These are phyloP conservation scores for Fonsecaea monophora DNA, from an alignment of 2,329 filamentous ascomycete genomes.

Conservation along the genomic window DNA sequence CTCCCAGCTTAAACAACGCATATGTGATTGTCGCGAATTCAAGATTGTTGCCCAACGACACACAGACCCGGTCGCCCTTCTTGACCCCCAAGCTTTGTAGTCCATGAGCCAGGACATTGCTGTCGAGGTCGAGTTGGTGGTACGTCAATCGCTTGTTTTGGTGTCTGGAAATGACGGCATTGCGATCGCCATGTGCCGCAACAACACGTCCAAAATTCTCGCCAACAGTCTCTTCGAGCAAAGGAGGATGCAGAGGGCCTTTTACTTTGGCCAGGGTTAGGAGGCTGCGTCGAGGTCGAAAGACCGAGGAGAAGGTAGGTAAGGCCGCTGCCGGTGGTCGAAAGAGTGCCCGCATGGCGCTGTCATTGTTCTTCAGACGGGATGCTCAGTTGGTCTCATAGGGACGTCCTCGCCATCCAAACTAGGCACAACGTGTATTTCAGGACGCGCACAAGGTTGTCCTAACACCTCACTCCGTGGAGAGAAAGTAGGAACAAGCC, in stretches of 20 bases:
- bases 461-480: not conserved
- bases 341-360: slow-evolving; percentile 30
- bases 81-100: slow-evolving; percentile 39
- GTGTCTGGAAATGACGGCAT: slow-evolving; percentile 66
- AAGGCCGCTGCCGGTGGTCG: slow-evolving; percentile 23
- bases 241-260: slow-evolving; percentile 47
- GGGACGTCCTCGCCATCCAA: not conserved
- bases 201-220: slow-evolving; percentile 56
- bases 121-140: slow-evolving; percentile 68
- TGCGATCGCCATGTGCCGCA: slow-evolving; percentile 51
- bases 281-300: slow-evolving; percentile 23
- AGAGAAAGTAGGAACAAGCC: not conserved
- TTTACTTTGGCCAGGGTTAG: slow-evolving; percentile 33
- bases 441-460: not conserved
- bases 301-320: slow-evolving; percentile 5
- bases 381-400: not conserved
- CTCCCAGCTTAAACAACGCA: slow-evolving; percentile 92
- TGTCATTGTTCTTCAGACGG: slow-evolving; percentile 20
- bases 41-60: slow-evolving; percentile 82
- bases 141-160: slow-evolving; percentile 75
- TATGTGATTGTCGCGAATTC: slow-evolving; percentile 83
- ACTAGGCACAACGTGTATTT: not conserved
- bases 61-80: slow-evolving; percentile 72
- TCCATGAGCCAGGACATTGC: slow-evolving; percentile 39
- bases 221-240: slow-evolving; percentile 56